Percentiles rank a stretch among this genome's conserved stretches.
Conservation (phyloP, 495 filamentous ascomycete species). For the Penicillium lividum region DNA sequence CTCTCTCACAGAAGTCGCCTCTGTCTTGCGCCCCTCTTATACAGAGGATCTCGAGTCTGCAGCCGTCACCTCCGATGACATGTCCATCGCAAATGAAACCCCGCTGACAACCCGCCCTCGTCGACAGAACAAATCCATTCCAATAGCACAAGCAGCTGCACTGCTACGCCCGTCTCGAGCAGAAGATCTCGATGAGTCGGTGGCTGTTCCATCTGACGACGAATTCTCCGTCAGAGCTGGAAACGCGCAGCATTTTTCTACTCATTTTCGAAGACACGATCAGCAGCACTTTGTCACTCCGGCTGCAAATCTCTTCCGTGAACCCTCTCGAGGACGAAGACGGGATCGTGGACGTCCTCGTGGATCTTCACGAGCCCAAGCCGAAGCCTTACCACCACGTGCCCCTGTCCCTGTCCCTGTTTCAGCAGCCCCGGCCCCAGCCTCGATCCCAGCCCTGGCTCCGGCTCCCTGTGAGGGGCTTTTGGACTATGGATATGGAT, state of each 20-base stretch:
- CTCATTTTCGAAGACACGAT: background rate
- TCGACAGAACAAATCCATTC: constrained; percentile 2
- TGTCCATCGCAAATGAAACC: background rate
- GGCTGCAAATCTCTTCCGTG: background rate
- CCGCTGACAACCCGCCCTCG: background rate
- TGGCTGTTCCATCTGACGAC: background rate
- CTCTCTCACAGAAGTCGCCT: background rate
- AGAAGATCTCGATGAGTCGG: constrained; percentile 4
- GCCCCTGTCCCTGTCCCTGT: background rate
- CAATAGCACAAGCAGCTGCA: background rate
- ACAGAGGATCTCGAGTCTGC: constrained; percentile 16
- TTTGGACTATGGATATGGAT: constrained; percentile 15
- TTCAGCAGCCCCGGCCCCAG: background rate
- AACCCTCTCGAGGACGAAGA: background rate
- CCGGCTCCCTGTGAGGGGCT: no score
- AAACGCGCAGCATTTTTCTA: background rate
- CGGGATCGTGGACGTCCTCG: background rate
- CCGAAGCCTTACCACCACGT: background rate
- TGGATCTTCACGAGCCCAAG: background rate
- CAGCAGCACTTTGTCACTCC: background rate
- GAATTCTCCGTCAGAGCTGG: background rate
- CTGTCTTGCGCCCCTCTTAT: background rate
- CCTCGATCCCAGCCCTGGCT: background rate
- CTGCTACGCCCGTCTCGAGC: background rate
- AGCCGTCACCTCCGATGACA: constrained; percentile 14